Base-by-base conservation (phyloP, 1,284 basidiomycete genomes). In the Microbotryum silenes-acaulis region DNA sequence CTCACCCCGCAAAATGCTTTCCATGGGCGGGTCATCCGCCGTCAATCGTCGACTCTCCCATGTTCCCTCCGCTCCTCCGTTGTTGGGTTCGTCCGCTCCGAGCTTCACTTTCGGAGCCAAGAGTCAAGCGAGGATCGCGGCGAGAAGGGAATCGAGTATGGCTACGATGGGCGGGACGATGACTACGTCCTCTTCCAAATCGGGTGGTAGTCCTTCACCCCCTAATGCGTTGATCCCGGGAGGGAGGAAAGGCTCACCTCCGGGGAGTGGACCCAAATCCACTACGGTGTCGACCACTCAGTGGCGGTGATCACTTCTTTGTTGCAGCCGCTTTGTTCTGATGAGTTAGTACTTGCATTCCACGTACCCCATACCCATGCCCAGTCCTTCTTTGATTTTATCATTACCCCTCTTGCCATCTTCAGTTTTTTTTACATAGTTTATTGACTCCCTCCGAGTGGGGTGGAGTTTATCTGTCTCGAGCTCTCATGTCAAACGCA, bases 61-160 rank as follows among this genome's bases (percentile, higher is more conserved):
- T 9, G 54, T 54, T 16, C 56, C 63, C 18, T 49, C 53, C 2
- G 21, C 49, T 37, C 5, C 20, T 27, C 21, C 23, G 54, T 21
- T 50, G 23, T 27, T 31, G 9, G 31, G 60, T 27, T 56, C 63
- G 0, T 23, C 57, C 1, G 54, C 60, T 0, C 57, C 55, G 23
- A 47, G 54, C 2, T 45, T 49, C 25, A 45, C 57, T 10, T 66
- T 67, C 14, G 65, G 65, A 20, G 53, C 59, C 21, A 66, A 66
- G 54, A 64, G 62, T 45, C 61, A 62, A 2, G 64, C 64, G 1
- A 42, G 67, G 48, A 61, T 68, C 44, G 67, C 61, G 4, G 64
- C 64, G 23, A 31, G 64, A 14, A 42, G 65, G 45, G 67, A 61
- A 27, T 63, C 65, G 50, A 56, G 54, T 5, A 29, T 64, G 54